Percentiles rank a stretch among this genome's conserved stretches.
Evolutionary conservation across 495 filamentous ascomycete species (phyloP).

Genomic region (Annulohypoxylon maeteangense): DNA sequence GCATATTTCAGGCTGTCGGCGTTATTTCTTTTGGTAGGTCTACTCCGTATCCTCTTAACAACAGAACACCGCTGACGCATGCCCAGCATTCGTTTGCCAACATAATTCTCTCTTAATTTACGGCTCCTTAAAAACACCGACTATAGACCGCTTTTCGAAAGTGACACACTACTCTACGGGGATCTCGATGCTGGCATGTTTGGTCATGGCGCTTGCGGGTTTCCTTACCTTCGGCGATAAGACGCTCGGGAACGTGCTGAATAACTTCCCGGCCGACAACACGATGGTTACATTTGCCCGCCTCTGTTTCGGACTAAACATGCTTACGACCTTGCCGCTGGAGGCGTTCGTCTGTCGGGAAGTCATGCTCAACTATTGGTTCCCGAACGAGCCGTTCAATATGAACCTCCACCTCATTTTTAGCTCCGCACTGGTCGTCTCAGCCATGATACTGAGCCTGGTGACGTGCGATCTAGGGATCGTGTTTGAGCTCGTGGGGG

Average conservation of each 20-base stretch:
- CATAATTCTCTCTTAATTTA: conserved; percentile 98
- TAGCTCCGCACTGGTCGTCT: conserved; percentile 79
- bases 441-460: conserved; percentile 79
- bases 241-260: conserved; percentile 94
- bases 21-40: conserved; percentile 93
- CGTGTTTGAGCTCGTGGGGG: conserved; percentile 95
- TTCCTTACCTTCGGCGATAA: conserved; percentile 93
- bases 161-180: conserved; percentile 93
- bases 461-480: conserved; percentile 92
- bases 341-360: conserved; percentile 98
- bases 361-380: conserved; percentile 95
- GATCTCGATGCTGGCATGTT: conserved; percentile 88
- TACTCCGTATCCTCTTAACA: not conserved
- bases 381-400: conserved; percentile 79
- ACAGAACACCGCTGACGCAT: conserved; percentile 45
- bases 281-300: conserved; percentile 93
- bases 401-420: conserved; percentile 87
- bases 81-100: conserved; percentile 85
- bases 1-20: conserved; percentile 93
- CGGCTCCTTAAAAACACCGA: conserved; percentile 91
- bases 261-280: conserved; percentile 93
- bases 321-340: conserved; percentile 95
- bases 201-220: conserved; percentile 87
- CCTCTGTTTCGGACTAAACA: conserved; percentile 95
- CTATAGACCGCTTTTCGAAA: conserved; percentile 88